These are phyloP conservation scores for Vigna angularis DNA, from an alignment of 306 rosid species.

Conservation along the genomic window DNA sequence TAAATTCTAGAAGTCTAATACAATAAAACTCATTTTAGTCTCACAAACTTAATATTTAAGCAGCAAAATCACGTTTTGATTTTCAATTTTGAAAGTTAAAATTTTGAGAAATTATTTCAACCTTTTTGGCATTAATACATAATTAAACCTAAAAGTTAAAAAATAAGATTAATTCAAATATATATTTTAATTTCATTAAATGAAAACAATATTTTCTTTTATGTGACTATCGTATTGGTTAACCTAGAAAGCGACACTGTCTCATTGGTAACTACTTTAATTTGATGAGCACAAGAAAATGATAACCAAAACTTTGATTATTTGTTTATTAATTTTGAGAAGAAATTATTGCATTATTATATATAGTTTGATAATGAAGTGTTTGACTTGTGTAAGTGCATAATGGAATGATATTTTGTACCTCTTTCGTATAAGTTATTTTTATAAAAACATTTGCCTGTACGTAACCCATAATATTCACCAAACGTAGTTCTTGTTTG, in stretches of 20 bases:
- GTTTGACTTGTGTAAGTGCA: background rate
- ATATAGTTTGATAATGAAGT: background rate
- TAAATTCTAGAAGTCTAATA: too few species aligned
- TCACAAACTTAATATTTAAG: too few species aligned
- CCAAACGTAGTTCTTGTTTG: background rate
- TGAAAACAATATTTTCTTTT: too few species aligned
- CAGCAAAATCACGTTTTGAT: too few species aligned
- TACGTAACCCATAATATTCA: background rate
- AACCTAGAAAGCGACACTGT: background rate
- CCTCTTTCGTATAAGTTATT: background rate
- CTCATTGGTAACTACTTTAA: background rate
- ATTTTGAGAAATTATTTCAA: too few species aligned
- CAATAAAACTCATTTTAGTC: too few species aligned
- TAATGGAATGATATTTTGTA: background rate
- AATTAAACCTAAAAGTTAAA: too few species aligned
- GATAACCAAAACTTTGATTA: background rate
- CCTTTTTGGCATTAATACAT: too few species aligned
- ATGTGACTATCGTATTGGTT: background rate
- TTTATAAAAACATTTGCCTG: background rate
- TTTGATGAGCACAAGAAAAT: background rate
- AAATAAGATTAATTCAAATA: too few species aligned
- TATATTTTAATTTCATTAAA: too few species aligned
- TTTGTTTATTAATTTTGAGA: background rate
- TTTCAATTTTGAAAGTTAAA: too few species aligned
- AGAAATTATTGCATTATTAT: conserved; percentile 10